phyloP scores from a whole-genome alignment of 345 rosid genomes.

The Lumnitzera racemosa region DNA sequence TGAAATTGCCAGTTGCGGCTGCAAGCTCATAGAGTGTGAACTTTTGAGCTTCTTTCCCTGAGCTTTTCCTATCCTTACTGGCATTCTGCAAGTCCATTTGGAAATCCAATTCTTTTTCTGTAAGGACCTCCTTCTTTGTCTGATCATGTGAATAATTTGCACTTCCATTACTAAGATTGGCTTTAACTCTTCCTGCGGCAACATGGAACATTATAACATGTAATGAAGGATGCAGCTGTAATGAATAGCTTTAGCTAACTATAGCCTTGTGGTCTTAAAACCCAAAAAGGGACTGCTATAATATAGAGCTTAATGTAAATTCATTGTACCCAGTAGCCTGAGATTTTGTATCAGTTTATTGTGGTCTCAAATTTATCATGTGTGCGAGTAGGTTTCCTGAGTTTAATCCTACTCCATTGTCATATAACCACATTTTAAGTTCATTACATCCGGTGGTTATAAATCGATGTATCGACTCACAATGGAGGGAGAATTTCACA shows the following conservation, averaged over 20 bases:
- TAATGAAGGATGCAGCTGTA: background rate
- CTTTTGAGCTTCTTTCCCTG: slow-evolving; percentile 29
- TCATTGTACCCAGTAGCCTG: too few relatives aligned
- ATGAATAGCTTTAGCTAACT: background rate
- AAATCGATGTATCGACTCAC: too few relatives aligned
- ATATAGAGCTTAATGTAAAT: too few relatives aligned
- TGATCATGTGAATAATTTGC: slow-evolving; percentile 4
- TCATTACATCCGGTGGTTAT: too few relatives aligned
- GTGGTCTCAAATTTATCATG: too few relatives aligned
- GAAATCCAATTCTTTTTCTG: slow-evolving; percentile 34
- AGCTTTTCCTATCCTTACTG: slow-evolving; percentile 26
- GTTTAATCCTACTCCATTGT: too few relatives aligned
- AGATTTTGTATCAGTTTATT: too few relatives aligned
- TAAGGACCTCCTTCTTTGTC: slow-evolving; percentile 23
- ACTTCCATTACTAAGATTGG: slow-evolving; percentile 15
- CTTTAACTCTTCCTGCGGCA: slow-evolving; percentile 6
- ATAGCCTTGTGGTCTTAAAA: too few relatives aligned
- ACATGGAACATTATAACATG: background rate
- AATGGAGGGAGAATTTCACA: too few relatives aligned
- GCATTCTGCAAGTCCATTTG: slow-evolving; percentile 43
- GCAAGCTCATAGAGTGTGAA: slow-evolving; percentile 58
- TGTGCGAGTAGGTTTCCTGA: too few relatives aligned
- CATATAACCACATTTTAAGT: too few relatives aligned
- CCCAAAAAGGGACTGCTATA: too few relatives aligned
- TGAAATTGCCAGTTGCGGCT: slow-evolving; percentile 55